Percentiles rank a stretch among this genome's conserved stretches.
Conservation (phyloP, 2,329 filamentous ascomycete genomes). For the Gaeumannomyces tritici region DNA sequence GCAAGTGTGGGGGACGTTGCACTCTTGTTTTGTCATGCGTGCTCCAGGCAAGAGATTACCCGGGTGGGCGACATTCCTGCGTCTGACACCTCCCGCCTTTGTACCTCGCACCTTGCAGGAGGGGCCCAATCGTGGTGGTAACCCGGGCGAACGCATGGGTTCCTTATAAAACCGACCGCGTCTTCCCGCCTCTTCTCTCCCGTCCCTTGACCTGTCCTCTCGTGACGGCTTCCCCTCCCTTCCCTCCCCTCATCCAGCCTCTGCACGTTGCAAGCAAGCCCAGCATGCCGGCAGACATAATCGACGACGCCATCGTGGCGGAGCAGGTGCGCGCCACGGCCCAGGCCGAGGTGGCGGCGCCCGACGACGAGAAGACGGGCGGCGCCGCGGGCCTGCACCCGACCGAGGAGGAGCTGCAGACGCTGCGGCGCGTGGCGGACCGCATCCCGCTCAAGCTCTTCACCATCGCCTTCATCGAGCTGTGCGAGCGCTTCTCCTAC, state of each 20-base stretch:
- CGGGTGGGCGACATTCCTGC: neutral
- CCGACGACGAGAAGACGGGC: neutral
- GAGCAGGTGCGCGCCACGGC: conserved; percentile 1
- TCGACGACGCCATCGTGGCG: conserved; percentile 4
- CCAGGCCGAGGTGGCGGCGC: neutral
- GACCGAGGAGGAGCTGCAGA: conserved; percentile 40
- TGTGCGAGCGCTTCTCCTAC: conserved; percentile 66
- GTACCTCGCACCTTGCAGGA: too few species aligned
- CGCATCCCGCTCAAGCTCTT: conserved; percentile 50
- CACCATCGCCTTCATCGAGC: conserved; percentile 56
- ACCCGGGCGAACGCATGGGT: neutral
- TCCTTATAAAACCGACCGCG: neutral
- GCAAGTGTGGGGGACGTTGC: neutral
- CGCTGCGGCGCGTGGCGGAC: conserved; percentile 43
- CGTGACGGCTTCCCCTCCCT: neutral
- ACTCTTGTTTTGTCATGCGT: neutral
- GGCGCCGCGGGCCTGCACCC: conserved; percentile 18
- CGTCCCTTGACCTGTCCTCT: neutral
- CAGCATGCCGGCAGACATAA: conserved; percentile 5
- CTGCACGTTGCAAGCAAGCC: neutral
- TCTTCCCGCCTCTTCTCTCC: neutral
- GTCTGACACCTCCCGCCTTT: neutral
- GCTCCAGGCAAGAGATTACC: neutral
- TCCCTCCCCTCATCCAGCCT: neutral
- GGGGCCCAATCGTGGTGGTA: too few species aligned